Percentiles rank a stretch among this genome's conserved stretches.
phyloP scores from a whole-genome alignment of 2,329 filamentous ascomycete species.

The Xylariomycetidae sp. region DNA sequence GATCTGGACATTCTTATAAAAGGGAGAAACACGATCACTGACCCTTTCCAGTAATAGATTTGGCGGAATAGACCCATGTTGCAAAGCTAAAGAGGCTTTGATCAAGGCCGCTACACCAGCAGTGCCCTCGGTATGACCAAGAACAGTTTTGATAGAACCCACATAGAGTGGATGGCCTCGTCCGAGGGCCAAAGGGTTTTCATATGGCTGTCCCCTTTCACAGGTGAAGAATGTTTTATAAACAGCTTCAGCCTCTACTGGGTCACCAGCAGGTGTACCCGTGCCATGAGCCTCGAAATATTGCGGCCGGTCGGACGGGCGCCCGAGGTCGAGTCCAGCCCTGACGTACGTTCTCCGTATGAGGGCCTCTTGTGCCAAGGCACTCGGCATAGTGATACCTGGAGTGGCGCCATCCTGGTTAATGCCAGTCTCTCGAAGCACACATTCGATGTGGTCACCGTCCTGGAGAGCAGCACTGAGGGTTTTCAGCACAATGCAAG shows the following conservation, averaged over 20 bases:
- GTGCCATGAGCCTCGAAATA: conserved; percentile 26
- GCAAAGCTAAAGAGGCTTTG: conserved; percentile 7
- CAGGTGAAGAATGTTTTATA: conserved; percentile 7
- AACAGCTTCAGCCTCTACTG: conserved; percentile 20
- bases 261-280: conserved; percentile 21
- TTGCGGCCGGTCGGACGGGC: conserved; percentile 13
- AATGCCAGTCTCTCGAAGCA: conserved; percentile 12
- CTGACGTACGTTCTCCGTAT: conserved; percentile 6
- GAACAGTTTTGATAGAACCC: conserved; percentile 10
- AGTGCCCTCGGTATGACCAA: conserved; percentile 12
- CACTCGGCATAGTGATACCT: conserved; percentile 10
- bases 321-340: conserved; percentile 7
- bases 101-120: conserved; percentile 11
- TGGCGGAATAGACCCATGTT: conserved; percentile 4
- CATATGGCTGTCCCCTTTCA: too few relatives aligned
- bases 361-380: conserved; percentile 4
- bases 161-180: conserved; percentile 5
- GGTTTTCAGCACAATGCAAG: conserved; percentile 34
- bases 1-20: conserved; percentile 5
- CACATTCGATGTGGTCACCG: conserved; percentile 14
- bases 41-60: conserved; percentile 5
- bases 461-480: conserved; percentile 32
- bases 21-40: conserved; percentile 5
- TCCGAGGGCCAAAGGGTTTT: too few relatives aligned
- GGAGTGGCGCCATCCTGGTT: conserved; percentile 12